Evolutionary conservation across 1,284 basidiomycete species (phyloP).

Genomic region (Malassezia equina): DNA sequence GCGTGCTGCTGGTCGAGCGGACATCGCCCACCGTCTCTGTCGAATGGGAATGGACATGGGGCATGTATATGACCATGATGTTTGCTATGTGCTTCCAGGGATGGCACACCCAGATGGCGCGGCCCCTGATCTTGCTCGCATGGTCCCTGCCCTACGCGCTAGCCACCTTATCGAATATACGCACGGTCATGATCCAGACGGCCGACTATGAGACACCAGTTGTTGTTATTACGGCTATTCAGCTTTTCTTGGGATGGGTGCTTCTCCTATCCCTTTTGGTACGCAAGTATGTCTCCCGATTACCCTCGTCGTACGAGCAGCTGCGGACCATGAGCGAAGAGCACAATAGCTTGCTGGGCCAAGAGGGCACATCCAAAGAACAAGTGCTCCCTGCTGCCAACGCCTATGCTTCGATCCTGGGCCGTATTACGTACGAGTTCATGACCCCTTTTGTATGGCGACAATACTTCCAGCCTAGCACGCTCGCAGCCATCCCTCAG

Average conservation of each 20-base stretch:
- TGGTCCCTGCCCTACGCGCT: conserved; percentile 17
- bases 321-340: background rate
- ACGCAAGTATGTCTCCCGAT: background rate
- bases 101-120: conserved; percentile 22
- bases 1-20: background rate
- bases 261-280: conserved; percentile 20
- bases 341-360: background rate
- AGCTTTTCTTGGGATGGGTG: conserved; percentile 16
- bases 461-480: conserved; percentile 50
- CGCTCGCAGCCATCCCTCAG: conserved; percentile 51
- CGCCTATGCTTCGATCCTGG: conserved; percentile 13
- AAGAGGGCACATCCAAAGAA: background rate
- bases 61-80: background rate
- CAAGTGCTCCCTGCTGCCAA: conserved; percentile 8
- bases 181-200: conserved; percentile 11
- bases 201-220: background rate
- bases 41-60: background rate
- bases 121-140: conserved; percentile 35
- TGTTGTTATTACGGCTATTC: background rate
- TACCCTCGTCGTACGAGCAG: background rate
- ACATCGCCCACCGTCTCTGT: background rate
- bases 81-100: conserved; percentile 21
- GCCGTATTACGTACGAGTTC: conserved; percentile 21
- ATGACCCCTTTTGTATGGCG: conserved; percentile 47
- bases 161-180: conserved; percentile 17